Evolutionary conservation across 106 monocot genomes (phyloP).

Genomic region (Dioscorea alata): DNA sequence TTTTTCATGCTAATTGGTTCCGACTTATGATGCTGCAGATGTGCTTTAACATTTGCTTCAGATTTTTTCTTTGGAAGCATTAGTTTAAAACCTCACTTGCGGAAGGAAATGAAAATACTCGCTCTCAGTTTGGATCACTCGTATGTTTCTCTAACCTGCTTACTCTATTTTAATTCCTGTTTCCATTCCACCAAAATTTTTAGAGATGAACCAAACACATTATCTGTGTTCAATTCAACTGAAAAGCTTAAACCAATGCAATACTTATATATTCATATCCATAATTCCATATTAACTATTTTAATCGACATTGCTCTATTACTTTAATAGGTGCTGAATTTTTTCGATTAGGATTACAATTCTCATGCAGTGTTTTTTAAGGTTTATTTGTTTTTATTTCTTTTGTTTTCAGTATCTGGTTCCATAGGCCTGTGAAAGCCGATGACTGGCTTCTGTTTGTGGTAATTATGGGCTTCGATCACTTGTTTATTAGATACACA

Average conservation of each 20-base stretch:
- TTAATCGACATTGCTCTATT: too few relatives aligned
- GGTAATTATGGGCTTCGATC: constrained; percentile 24
- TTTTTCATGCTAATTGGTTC: too few relatives aligned
- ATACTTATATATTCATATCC: too few relatives aligned
- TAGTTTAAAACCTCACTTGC: constrained; percentile 67
- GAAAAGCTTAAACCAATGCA: too few relatives aligned
- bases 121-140: constrained; percentile 86
- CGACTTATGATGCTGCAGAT: constrained; percentile 37
- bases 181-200: too few relatives aligned
- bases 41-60: constrained; percentile 93
- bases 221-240: too few relatives aligned
- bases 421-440: constrained; percentile 77
- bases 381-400: background rate
- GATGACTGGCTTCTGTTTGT: constrained; percentile 86
- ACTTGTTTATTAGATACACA: background rate
- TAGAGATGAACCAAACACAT: too few relatives aligned
- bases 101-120: constrained; percentile 39
- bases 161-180: too few relatives aligned
- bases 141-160: constrained; percentile 35
- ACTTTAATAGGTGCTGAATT: too few relatives aligned
- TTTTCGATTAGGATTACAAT: too few relatives aligned
- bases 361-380: too few relatives aligned
- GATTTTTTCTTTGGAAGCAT: constrained; percentile 67
- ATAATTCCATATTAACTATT: too few relatives aligned
- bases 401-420: constrained; percentile 64